phyloP scores from a whole-genome alignment of 2,329 filamentous ascomycete genomes.

The Phialophora expanda region DNA sequence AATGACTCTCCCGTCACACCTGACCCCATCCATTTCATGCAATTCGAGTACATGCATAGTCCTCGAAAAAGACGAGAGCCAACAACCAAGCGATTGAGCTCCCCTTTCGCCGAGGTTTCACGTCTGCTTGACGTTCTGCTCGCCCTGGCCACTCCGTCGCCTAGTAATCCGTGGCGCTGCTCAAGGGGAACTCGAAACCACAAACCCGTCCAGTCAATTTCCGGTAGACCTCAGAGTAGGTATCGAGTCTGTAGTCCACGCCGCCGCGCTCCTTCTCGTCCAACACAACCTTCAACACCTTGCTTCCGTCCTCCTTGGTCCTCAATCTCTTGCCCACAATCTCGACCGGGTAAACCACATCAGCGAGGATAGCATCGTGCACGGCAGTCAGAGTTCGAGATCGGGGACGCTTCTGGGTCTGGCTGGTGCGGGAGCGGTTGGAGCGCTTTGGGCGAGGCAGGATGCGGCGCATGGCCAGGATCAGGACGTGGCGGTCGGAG shows the following conservation, averaged over 20 bases:
- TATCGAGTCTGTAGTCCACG: conserved; percentile 99
- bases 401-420: conserved; percentile 98
- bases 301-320: conserved; percentile 98
- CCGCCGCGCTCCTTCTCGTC: conserved; percentile 99
- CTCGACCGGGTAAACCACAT: conserved; percentile 99
- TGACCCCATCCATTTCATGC: conserved; percentile 15
- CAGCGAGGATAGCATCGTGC: conserved; percentile 96
- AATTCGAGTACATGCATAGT: conserved; percentile 10
- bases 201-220: conserved; percentile 95
- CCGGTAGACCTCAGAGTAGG: conserved; percentile 99
- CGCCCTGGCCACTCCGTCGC: conserved; percentile 39
- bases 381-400: conserved; percentile 97
- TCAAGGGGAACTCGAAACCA: conserved; percentile 97
- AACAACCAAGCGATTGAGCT: neutral
- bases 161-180: conserved; percentile 79
- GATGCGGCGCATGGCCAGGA: conserved; percentile 98
- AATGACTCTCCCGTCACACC: conserved; percentile 19
- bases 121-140: neutral
- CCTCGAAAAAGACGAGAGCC: neutral
- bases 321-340: conserved; percentile 98
- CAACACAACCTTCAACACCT: conserved; percentile 97
- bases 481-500: conserved; percentile 99
- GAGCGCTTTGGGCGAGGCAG: conserved; percentile 98
- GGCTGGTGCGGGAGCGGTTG: conserved; percentile 91
- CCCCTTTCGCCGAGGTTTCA: neutral